Percentiles rank a stretch among this genome's conserved stretches.
Evolutionary conservation across 139 green algal species (phyloP).

Genomic region (Pleodorina starrii): DNA sequence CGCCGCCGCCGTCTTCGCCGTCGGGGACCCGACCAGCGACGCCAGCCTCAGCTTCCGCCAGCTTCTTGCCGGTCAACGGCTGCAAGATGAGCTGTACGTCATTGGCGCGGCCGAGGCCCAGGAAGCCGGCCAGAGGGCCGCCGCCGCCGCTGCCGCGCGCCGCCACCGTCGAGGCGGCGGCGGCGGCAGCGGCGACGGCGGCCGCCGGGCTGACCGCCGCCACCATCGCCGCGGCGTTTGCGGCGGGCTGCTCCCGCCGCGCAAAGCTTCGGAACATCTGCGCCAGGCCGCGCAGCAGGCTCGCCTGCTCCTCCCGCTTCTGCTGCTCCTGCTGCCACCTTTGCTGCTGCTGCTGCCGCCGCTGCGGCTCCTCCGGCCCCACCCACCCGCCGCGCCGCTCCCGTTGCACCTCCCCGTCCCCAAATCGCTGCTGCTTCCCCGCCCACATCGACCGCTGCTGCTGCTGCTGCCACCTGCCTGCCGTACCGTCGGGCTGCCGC

Average conservation of each 20-base stretch:
- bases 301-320: constrained; percentile 24
- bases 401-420: neutral
- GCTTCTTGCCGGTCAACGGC: neutral
- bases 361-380: too few relatives aligned
- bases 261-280: constrained; percentile 39
- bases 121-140: neutral
- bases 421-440: neutral
- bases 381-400: too few relatives aligned
- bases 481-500: too few relatives aligned
- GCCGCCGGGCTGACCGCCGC: neutral
- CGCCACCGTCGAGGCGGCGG: neutral
- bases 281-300: constrained; percentile 1
- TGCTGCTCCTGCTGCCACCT: neutral
- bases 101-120: neutral
- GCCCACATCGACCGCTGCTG: neutral
- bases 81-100: constrained; percentile 13
- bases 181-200: neutral
- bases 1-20: neutral
- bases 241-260: neutral
- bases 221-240: neutral
- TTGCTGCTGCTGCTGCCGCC: too few relatives aligned
- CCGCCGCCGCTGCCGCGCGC: neutral
- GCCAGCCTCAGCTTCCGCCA: neutral
- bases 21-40: neutral
- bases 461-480: neutral